phyloP scores from a whole-genome alignment of 2,329 filamentous ascomycete genomes.

The Ophiostoma montium region DNA sequence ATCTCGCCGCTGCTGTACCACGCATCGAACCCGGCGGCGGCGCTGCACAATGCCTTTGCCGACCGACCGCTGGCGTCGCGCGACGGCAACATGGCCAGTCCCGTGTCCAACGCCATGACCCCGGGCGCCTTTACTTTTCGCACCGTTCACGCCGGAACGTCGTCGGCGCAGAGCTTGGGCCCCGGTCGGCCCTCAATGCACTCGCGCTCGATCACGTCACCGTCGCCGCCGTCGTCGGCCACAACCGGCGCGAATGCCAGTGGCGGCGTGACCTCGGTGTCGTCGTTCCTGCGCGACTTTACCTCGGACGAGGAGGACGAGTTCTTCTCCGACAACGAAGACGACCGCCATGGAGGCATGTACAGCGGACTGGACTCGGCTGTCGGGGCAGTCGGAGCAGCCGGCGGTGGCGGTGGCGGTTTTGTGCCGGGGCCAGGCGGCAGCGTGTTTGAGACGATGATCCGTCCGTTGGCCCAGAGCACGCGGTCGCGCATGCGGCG shows the following conservation, averaged over 20 bases:
- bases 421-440: not conserved
- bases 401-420: not conserved
- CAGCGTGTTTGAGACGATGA: constrained; percentile 38
- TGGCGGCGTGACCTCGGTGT: constrained; percentile 55
- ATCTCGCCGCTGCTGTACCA: constrained; percentile 82
- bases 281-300: constrained; percentile 44
- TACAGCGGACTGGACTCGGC: not conserved
- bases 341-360: constrained; percentile 29
- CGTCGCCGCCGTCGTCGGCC: constrained; percentile 35
- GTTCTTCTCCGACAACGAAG: constrained; percentile 66
- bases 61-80: constrained; percentile 54
- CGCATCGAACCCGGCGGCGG: constrained; percentile 61
- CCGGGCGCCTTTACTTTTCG: constrained; percentile 38
- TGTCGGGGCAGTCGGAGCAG: not conserved
- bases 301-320: constrained; percentile 72
- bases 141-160: not conserved
- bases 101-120: constrained; percentile 41
- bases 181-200: constrained; percentile 56
- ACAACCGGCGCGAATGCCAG: not conserved
- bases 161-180: constrained; percentile 12
- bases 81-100: constrained; percentile 30
- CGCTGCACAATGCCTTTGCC: constrained; percentile 78
- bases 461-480: constrained; percentile 42
- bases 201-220: constrained; percentile 72
- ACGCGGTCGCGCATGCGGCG: constrained; percentile 46